phyloP scores from a whole-genome alignment of 2,329 filamentous ascomycete genomes.

The Raffaelea arxii region DNA sequence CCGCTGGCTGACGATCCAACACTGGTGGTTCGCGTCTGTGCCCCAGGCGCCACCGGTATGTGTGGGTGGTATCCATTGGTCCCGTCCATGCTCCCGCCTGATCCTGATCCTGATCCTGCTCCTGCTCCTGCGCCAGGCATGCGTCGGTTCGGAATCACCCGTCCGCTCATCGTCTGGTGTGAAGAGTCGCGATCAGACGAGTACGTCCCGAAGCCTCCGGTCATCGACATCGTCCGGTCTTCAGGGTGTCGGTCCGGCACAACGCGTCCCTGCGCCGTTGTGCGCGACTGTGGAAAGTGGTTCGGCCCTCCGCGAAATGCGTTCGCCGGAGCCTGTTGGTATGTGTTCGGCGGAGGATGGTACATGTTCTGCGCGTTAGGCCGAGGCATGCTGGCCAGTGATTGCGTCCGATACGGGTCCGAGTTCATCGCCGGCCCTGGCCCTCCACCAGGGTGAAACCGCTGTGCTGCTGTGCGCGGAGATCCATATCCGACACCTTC shows the following conservation, averaged over 20 bases:
- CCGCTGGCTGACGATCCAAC: conserved; percentile 6
- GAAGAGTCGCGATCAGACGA: conserved; percentile 61
- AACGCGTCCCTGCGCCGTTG: conserved; percentile 82
- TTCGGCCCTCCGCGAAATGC: conserved; percentile 50
- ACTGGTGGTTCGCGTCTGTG: conserved; percentile 44
- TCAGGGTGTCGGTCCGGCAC: conserved; percentile 79
- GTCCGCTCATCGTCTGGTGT: conserved; percentile 88
- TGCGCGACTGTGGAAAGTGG: conserved; percentile 47
- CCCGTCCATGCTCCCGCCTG: conserved; percentile 15
- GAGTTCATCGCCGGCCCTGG: conserved; percentile 65
- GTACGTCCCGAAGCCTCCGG: conserved; percentile 56
- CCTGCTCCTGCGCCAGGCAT: conserved; percentile 23
- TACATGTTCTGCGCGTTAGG: conserved; percentile 51
- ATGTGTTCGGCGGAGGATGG: conserved; percentile 50
- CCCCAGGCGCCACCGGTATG: conserved; percentile 27
- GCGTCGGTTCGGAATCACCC: conserved; percentile 73
- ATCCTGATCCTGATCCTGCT: no score
- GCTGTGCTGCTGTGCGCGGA: conserved; percentile 39
- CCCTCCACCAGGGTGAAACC: conserved; percentile 47
- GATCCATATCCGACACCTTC: conserved; percentile 18
- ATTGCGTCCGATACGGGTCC: conserved; percentile 87
- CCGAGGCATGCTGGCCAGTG: conserved; percentile 67
- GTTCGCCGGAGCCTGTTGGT: conserved; percentile 58
- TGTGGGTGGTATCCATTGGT: conserved; percentile 19
- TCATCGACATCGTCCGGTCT: conserved; percentile 94